Evolutionary conservation across 2,329 filamentous ascomycete species (phyloP).

Genomic region (Penicillium sp.): DNA sequence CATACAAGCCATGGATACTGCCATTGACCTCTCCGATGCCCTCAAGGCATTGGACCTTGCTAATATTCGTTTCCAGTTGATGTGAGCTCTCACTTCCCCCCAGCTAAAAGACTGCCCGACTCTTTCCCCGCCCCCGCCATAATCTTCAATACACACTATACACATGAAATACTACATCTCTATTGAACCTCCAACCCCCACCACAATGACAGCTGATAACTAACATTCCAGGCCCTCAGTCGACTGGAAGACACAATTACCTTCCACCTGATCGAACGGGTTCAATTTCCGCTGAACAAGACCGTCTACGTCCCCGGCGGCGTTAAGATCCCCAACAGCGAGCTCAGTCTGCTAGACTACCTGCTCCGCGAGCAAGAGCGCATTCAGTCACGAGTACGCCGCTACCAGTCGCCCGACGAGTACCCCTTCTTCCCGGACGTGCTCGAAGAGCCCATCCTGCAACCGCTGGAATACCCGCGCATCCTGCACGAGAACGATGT

Average conservation of each 20-base stretch:
- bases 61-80: slow-evolving; percentile 90
- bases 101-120: background rate
- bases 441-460: slow-evolving; percentile 77
- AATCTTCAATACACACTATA: background rate
- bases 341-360: slow-evolving; percentile 89
- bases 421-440: slow-evolving; percentile 92
- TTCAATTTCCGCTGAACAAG: slow-evolving; percentile 91
- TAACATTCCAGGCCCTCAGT: slow-evolving; percentile 49
- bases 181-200: background rate
- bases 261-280: slow-evolving; percentile 93
- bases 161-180: background rate
- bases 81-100: slow-evolving; percentile 56
- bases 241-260: slow-evolving; percentile 97
- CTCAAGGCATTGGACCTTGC: slow-evolving; percentile 82
- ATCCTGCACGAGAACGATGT: slow-evolving; percentile 87
- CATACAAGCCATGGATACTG: slow-evolving; percentile 68
- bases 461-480: slow-evolving; percentile 79
- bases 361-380: slow-evolving; percentile 86
- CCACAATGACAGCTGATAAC: background rate
- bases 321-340: slow-evolving; percentile 70
- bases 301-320: slow-evolving; percentile 81
- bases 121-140: slow-evolving; percentile 14
- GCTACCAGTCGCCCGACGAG: slow-evolving; percentile 94
- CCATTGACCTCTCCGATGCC: slow-evolving; percentile 83
- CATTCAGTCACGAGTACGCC: slow-evolving; percentile 86